Conservation (phyloP, 1,284 basidiomycete genomes). For the Coniferiporia sulphurascens region DNA sequence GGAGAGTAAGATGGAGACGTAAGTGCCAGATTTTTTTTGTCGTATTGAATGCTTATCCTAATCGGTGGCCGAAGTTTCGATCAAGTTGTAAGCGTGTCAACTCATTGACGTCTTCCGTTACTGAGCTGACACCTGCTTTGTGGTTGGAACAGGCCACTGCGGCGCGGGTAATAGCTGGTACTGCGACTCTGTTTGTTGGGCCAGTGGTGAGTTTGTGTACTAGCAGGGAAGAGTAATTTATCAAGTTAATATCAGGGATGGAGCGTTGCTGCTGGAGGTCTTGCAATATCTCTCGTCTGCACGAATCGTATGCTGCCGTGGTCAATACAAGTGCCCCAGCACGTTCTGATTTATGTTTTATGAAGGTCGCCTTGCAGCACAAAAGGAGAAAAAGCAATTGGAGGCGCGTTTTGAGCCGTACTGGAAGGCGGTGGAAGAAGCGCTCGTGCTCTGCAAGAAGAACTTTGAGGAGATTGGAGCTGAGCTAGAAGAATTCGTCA, state of each 20-base stretch:
- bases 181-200: background rate
- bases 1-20: background rate
- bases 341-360: too few species aligned
- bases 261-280: background rate
- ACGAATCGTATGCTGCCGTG: background rate
- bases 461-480: background rate
- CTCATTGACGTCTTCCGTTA: background rate
- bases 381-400: background rate
- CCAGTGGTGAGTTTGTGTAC: background rate
- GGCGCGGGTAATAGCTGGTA: background rate
- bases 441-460: background rate
- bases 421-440: background rate
- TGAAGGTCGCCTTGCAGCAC: too few species aligned
- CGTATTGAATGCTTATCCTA: background rate
- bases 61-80: background rate
- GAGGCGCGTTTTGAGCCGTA: background rate
- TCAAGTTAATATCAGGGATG: background rate
- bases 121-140: background rate
- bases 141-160: background rate
- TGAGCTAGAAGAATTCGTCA: background rate
- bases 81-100: background rate
- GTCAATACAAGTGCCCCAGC: too few species aligned
- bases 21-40: background rate
- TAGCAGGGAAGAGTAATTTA: background rate
- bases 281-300: background rate